Base-by-base conservation (phyloP, 2,329 filamentous ascomycete species). In the Stagonosporopsis tanaceti region DNA sequence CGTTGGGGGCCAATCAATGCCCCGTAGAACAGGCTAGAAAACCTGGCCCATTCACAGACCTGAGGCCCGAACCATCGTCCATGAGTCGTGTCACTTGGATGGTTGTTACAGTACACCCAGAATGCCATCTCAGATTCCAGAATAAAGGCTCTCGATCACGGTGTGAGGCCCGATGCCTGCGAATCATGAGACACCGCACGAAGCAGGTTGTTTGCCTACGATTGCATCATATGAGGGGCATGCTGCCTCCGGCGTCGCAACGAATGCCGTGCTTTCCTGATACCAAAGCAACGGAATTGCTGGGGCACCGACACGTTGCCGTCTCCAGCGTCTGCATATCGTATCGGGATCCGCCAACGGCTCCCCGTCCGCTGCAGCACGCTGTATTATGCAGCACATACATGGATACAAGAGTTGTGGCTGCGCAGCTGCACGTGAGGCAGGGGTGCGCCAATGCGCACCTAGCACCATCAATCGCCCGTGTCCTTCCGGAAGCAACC, bases 1-100 rank as follows among this genome's bases (percentile, higher is more conserved):
- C 52, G 53, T 59, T 51, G 61, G 63, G 53, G 54, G 61, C 73
- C 71, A 73, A 73, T 72, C 71, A 71, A 50, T 48, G 51, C 53
- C 6, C 41, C 55, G 47, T 70, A 60, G 70, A 74, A 73, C 64
- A 64, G 65, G 66, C 70, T 72, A 70, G 70, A 74, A 52, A 69
- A n/a, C 64, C 68, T 63, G 67, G 67, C 52, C 60, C 61, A 54
- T 44, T 45, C 44, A 32, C 54, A 47, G 44, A 32, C 38, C 47
- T 53, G 59, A 57, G 47, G 48, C 53, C 48, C 53, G 45, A 50
- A 57, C 39, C 46, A 50, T 39, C 24, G 34, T 44, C 58, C 51
- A 57, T 65, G 68, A 71, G 63, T 72, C 69, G 66, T 68, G 63
- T 62, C 64, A 60, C 63, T 55, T 34, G 35, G 40, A 39, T 44